These are phyloP conservation scores for Arbutus unedo DNA, from an alignment of 148 eudicot species.

Conservation along the genomic window DNA sequence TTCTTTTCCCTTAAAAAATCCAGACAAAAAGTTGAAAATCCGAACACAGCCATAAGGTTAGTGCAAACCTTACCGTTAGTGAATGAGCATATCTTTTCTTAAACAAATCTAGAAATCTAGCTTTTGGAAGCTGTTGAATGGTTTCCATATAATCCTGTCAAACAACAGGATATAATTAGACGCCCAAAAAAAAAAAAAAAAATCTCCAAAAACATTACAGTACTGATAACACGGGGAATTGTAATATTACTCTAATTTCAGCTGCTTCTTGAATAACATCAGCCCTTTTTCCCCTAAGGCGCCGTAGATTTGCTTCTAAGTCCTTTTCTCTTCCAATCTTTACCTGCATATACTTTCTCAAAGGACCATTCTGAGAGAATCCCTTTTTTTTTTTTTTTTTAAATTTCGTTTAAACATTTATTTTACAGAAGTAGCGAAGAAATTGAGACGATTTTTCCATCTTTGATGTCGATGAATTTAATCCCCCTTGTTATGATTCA, in stretches of 20 bases:
- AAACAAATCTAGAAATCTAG: constrained; percentile 38
- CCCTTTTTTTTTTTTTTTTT: not conserved
- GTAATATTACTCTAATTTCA: constrained; percentile 49
- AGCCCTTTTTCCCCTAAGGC: constrained; percentile 53
- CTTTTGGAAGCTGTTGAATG: constrained; percentile 29
- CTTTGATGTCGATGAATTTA: not conserved
- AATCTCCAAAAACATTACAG: not conserved
- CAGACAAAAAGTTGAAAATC: not conserved
- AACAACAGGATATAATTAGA: not conserved
- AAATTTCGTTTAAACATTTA: too few relatives aligned
- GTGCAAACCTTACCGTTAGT: constrained; percentile 35
- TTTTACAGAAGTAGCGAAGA: not conserved
- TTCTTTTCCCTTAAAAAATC: not conserved
- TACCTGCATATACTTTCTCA: constrained; percentile 37
- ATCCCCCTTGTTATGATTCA: not conserved
- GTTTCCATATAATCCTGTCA: constrained; percentile 46
- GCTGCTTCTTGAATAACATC: constrained; percentile 60
- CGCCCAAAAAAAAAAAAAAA: too few relatives aligned
- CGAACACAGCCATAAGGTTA: not conserved
- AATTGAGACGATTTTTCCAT: not conserved
- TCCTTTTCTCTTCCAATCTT: constrained; percentile 46
- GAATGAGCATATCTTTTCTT: constrained; percentile 48
- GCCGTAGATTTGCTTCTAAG: constrained; percentile 34
- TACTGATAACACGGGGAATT: not conserved
- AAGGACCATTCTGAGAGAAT: not conserved